These are phyloP conservation scores for Eudorina sp. DNA, from an alignment of 139 green algal species.

Conservation along the genomic window DNA sequence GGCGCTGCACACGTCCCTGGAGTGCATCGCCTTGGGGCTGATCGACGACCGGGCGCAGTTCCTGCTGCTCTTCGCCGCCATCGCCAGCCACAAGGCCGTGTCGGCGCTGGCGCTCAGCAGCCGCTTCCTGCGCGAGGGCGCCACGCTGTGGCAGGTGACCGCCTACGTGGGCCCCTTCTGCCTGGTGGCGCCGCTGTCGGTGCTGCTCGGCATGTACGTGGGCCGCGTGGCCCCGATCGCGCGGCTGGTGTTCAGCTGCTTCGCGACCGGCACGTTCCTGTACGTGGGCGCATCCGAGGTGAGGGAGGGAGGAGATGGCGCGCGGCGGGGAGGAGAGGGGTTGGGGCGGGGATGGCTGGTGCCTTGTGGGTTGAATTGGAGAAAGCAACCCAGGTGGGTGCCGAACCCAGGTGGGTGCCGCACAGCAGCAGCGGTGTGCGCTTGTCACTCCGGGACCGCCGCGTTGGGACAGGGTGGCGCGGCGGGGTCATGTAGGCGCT, in stretches of 20 bases:
- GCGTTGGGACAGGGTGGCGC: no score
- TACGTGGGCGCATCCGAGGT: constrained; percentile 70
- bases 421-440: no score
- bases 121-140: constrained; percentile 65
- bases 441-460: no score
- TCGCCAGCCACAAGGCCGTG: constrained; percentile 68
- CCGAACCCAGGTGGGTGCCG: no score
- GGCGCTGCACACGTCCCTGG: constrained; percentile 62
- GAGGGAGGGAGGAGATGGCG: no score
- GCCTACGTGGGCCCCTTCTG: constrained; percentile 61
- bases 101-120: constrained; percentile 60
- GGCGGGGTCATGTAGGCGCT: no score
- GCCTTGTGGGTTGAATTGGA: no score
- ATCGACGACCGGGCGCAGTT: constrained; percentile 38
- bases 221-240: constrained; percentile 49
- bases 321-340: no score
- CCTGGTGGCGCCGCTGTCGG: constrained; percentile 56
- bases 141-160: constrained; percentile 57
- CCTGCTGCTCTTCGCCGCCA: constrained; percentile 43
- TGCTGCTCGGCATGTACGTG: constrained; percentile 53
- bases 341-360: no score
- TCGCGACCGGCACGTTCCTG: constrained; percentile 70
- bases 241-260: constrained; percentile 63
- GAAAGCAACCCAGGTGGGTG: no score
- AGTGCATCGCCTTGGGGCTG: constrained; percentile 67